phyloP scores from a whole-genome alignment of 78 protist species.

The Dictyostelium purpureum region DNA sequence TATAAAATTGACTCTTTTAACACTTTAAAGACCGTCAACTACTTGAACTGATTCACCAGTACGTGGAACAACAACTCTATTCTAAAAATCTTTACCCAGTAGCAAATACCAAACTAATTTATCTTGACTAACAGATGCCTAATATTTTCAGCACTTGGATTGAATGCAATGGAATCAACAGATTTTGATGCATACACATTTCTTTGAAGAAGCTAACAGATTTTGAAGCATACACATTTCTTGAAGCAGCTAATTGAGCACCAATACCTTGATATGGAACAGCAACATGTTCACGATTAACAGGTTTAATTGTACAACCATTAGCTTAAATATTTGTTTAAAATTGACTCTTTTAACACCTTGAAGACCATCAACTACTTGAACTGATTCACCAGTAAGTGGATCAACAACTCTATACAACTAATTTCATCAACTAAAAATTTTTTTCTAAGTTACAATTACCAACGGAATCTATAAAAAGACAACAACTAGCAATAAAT shows the following conservation, averaged over 20 bases:
- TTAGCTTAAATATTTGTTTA: conserved; percentile 59
- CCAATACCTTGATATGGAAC: conserved; percentile 82
- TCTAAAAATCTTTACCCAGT: no score
- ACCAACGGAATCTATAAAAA: no score
- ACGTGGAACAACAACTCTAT: no score
- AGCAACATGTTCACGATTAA: conserved; percentile 65
- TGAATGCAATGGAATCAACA: conserved; percentile 45
- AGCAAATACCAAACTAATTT: no score
- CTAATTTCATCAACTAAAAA: no score
- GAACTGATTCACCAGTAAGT: conserved; percentile 65
- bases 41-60: conserved; percentile 70
- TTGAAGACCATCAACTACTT: conserved; percentile 85
- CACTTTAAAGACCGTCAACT: conserved; percentile 76
- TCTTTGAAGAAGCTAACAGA: no score
- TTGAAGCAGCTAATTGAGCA: conserved; percentile 76
- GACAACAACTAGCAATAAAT: no score
- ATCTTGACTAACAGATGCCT: no score
- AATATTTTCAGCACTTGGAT: no score
- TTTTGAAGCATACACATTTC: no score
- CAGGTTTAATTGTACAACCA: conserved; percentile 53
- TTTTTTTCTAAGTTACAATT: no score
- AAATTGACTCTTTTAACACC: conserved; percentile 96
- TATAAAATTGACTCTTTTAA: conserved; percentile 55
- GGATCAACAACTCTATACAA: conserved; percentile 93
- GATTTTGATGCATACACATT: conserved; percentile 73